A percentile compares a stretch with the other conserved stretches of the same genome.
Conservation (phyloP, 345 rosid genomes). For the Aquilaria sinensis region DNA sequence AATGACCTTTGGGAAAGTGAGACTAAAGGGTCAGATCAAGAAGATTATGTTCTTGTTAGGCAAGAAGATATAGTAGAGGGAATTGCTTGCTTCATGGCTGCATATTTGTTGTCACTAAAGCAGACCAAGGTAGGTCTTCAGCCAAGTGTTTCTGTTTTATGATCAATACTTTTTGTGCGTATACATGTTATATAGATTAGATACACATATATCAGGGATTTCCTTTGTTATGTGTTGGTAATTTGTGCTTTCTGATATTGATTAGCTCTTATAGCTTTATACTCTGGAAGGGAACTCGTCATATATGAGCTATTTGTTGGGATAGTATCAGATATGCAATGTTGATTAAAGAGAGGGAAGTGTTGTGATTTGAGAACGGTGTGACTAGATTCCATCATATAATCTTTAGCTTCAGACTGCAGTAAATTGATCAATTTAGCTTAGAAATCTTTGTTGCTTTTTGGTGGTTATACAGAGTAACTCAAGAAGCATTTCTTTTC, state of each 20-base stretch:
- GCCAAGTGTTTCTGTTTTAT: neutral
- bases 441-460: neutral
- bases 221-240: too few species aligned
- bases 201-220: neutral
- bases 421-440: too few species aligned
- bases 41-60: slow-evolving; percentile 84
- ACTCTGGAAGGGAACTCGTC: too few species aligned
- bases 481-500: slow-evolving; percentile 1
- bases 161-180: neutral
- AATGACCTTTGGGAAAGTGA: slow-evolving; percentile 72
- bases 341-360: neutral
- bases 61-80: slow-evolving; percentile 97
- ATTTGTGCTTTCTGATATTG: too few species aligned
- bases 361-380: neutral
- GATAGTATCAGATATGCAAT: neutral
- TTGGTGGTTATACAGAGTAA: neutral
- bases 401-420: neutral
- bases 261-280: too few species aligned
- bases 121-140: slow-evolving; percentile 66
- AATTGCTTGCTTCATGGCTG: slow-evolving; percentile 92
- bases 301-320: neutral
- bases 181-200: neutral
- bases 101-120: slow-evolving; percentile 76
- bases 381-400: neutral
- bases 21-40: slow-evolving; percentile 37